A percentile compares a stretch with the other conserved stretches of the same genome.
Evolutionary conservation across 768 basidiomycete genomes (phyloP).

Genomic region (Coprinopsis marcescibilis): DNA sequence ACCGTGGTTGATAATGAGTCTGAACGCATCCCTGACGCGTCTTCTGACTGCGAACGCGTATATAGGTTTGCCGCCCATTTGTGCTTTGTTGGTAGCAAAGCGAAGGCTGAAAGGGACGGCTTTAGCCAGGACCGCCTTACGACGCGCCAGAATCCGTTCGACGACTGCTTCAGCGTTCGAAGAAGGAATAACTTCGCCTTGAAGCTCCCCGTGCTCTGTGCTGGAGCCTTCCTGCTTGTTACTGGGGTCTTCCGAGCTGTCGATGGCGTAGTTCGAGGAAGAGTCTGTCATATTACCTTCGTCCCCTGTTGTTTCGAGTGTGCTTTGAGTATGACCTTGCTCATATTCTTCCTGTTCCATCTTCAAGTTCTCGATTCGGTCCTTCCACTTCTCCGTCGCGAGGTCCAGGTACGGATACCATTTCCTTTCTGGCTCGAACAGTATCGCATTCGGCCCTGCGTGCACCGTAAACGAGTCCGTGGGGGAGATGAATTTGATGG

Average conservation of each 20-base stretch:
- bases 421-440: not conserved
- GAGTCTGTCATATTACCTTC: too few species aligned
- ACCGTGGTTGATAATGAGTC: conserved; percentile 6
- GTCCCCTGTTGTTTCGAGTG: too few species aligned
- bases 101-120: conserved; percentile 6
- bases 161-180: too few species aligned
- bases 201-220: too few species aligned
- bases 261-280: too few species aligned
- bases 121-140: conserved; percentile 1
- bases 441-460: conserved; percentile 2
- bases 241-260: too few species aligned
- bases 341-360: too few species aligned
- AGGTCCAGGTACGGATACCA: conserved; percentile 1
- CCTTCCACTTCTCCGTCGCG: conserved; percentile 6
- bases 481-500: not conserved
- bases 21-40: conserved; percentile 5
- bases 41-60: conserved; percentile 2
- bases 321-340: too few species aligned
- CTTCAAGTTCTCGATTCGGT: not conserved
- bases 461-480: not conserved
- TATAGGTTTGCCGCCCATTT: conserved; percentile 8
- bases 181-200: too few species aligned
- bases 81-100: conserved; percentile 8
- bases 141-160: not conserved
- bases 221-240: too few species aligned